Conservation (phyloP, 371 early-diverging fungal species). For the Saksenaea oblongispora region DNA sequence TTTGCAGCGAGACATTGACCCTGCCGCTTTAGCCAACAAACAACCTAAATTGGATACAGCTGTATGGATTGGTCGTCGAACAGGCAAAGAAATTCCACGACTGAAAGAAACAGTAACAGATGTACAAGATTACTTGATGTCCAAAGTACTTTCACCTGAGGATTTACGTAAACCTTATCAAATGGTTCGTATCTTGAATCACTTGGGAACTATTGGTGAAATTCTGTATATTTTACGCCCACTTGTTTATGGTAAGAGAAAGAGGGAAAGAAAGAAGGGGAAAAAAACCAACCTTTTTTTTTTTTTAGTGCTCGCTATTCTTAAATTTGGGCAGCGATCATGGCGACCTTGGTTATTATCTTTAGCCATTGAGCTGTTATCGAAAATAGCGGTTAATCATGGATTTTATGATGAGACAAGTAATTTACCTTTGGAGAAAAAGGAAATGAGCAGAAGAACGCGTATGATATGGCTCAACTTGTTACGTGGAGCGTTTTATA, state of each 20-base stretch:
- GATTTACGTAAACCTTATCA: slow-evolving; percentile 64
- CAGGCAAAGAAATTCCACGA: slow-evolving; percentile 36
- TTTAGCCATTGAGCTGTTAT: slow-evolving; percentile 66
- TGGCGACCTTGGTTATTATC: slow-evolving; percentile 91
- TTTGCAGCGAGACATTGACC: slow-evolving; percentile 74
- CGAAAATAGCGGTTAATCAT: slow-evolving; percentile 43
- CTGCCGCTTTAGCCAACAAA: slow-evolving; percentile 14
- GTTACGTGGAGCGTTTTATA: slow-evolving; percentile 85
- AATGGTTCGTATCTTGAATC: slow-evolving; percentile 63
- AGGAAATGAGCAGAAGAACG: slow-evolving; percentile 73
- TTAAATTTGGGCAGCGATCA: slow-evolving; percentile 70
- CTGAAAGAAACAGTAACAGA: slow-evolving; percentile 40
- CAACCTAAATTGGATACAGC: slow-evolving; percentile 4
- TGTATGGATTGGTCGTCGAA: slow-evolving; percentile 47
- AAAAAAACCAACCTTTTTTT: background rate
- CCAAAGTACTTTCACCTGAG: slow-evolving; percentile 67
- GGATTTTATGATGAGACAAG: slow-evolving; percentile 37
- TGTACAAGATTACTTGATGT: slow-evolving; percentile 66
- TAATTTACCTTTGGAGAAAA: slow-evolving; percentile 71
- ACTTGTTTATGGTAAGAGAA: slow-evolving; percentile 67
- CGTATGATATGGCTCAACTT: slow-evolving; percentile 78
- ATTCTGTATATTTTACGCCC: slow-evolving; percentile 84
- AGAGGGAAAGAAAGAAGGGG: background rate
- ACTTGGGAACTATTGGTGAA: slow-evolving; percentile 72
- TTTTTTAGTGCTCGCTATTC: slow-evolving; percentile 67